Evolutionary conservation across 2,329 filamentous ascomycete species (phyloP).

Genomic region (Colletotrichum plurivorum): DNA sequence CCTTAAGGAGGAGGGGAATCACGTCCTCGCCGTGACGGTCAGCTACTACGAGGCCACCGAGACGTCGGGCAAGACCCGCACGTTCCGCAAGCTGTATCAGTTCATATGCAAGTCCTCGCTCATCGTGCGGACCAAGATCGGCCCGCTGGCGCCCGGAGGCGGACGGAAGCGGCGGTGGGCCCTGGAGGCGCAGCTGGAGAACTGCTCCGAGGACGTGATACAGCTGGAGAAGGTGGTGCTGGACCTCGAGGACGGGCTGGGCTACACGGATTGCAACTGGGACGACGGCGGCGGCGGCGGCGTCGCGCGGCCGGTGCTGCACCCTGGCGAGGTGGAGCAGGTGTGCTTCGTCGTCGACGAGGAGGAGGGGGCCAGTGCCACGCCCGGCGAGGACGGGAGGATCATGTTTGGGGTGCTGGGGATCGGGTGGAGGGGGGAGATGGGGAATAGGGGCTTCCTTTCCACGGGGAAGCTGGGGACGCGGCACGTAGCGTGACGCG

Average conservation of each 20-base stretch:
- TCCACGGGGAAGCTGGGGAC: conserved; percentile 86
- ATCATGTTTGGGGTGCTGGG: conserved; percentile 84
- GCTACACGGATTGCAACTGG: conserved; percentile 72
- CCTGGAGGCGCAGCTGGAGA: conserved; percentile 95
- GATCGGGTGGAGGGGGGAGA: conserved; percentile 89
- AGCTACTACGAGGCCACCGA: conserved; percentile 92
- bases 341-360: conserved; percentile 74
- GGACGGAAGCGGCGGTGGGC: conserved; percentile 70
- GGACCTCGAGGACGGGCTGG: conserved; percentile 66
- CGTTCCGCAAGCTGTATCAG: conserved; percentile 96
- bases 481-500: conserved; percentile 50
- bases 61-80: conserved; percentile 79
- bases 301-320: conserved; percentile 66
- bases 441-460: conserved; percentile 90
- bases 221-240: conserved; percentile 78
- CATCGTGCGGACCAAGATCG: conserved; percentile 91
- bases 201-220: conserved; percentile 87
- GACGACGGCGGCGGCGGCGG: conserved; percentile 55
- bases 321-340: conserved; percentile 76
- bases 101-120: conserved; percentile 93
- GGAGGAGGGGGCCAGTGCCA: conserved; percentile 53
- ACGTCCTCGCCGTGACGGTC: conserved; percentile 93
- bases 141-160: conserved; percentile 64
- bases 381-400: conserved; percentile 71
- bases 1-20: conserved; percentile 93